phyloP scores from a whole-genome alignment of 345 rosid genomes.

The Microcos paniculata region DNA sequence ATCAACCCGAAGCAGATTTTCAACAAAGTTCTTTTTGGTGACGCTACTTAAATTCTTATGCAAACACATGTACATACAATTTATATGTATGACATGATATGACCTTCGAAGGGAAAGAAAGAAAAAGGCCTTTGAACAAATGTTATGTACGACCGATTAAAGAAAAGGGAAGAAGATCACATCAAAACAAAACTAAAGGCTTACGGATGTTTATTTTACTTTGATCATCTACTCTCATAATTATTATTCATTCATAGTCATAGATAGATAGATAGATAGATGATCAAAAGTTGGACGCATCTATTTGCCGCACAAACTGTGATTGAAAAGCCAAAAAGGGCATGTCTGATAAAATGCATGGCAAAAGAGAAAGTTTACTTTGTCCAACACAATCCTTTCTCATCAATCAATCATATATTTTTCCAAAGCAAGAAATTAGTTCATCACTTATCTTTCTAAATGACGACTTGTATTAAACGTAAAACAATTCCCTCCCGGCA shows the following conservation, averaged over 20 bases:
- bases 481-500: not conserved
- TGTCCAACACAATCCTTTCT: not conserved
- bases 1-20: not conserved
- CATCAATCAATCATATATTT: not conserved
- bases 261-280: not conserved
- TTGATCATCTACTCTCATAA: too few relatives aligned
- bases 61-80: not conserved
- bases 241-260: too few relatives aligned
- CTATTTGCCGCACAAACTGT: not conserved
- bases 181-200: constrained; percentile 5
- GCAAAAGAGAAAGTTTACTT: not conserved
- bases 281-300: not conserved
- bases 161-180: not conserved
- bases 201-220: not conserved
- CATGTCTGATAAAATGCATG: not conserved
- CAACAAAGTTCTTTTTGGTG: not conserved
- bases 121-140: not conserved
- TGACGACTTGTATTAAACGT: constrained; percentile 11
- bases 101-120: not conserved
- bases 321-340: constrained; percentile 3
- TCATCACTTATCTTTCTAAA: not conserved
- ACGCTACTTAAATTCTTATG: not conserved
- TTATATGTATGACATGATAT: not conserved
- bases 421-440: not conserved
- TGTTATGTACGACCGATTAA: not conserved